A percentile compares a stretch with the other conserved stretches of the same genome.
phyloP scores from a whole-genome alignment of 1,284 basidiomycete species.

The Apiotrichum laibachii region DNA sequence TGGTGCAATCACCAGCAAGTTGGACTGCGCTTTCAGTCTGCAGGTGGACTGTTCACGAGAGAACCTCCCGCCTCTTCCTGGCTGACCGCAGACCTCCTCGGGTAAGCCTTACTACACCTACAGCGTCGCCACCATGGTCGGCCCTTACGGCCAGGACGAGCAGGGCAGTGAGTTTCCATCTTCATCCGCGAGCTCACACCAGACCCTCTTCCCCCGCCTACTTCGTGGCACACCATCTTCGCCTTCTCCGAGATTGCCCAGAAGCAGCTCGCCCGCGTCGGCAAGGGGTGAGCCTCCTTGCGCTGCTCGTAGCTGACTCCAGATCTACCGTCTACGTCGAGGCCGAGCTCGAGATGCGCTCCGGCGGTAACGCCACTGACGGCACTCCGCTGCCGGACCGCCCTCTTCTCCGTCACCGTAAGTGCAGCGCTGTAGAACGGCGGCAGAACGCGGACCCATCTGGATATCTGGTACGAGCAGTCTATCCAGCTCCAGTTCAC shows the following conservation, averaged over 20 bases:
- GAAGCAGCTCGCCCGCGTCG: constrained; percentile 25
- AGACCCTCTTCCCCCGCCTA: constrained; percentile 28
- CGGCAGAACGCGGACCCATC: not conserved
- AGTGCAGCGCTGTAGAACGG: constrained; percentile 10
- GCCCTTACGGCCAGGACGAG: constrained; percentile 21
- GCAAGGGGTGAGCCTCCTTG: constrained; percentile 37
- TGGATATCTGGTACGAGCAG: too few species aligned
- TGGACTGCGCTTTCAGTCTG: too few species aligned
- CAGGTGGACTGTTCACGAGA: too few species aligned
- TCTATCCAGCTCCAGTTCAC: not conserved
- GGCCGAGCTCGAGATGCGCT: constrained; percentile 45
- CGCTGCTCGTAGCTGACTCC: not conserved
- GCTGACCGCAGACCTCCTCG: constrained; percentile 26
- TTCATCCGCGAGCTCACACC: not conserved
- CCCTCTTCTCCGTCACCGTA: constrained; percentile 38
- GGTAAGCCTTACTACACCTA: constrained; percentile 47
- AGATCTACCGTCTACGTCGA: constrained; percentile 46
- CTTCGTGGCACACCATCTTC: constrained; percentile 46
- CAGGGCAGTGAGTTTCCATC: constrained; percentile 22
- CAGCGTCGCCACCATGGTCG: constrained; percentile 37
- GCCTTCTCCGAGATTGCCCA: constrained; percentile 41
- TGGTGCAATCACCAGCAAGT: too few species aligned
- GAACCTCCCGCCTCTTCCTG: not conserved
- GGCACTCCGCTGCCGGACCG: constrained; percentile 30
- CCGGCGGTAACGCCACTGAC: constrained; percentile 22